Conservation (phyloP, 345 rosid species). For the Pseudoturritis turrita region DNA sequence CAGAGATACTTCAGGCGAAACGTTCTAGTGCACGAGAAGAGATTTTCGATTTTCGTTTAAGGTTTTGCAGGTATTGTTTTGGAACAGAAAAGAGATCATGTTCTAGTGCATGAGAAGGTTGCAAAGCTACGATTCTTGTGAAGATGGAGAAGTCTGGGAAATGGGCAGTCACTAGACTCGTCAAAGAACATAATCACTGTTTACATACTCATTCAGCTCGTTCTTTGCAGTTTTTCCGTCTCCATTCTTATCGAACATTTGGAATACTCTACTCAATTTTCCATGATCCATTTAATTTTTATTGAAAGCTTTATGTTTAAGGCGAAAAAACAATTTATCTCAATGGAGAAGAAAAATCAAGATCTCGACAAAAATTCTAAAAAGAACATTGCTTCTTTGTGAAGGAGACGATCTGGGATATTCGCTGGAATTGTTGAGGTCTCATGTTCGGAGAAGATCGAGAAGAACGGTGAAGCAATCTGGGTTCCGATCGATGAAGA, state of each 20-base stretch:
- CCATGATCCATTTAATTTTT: slow-evolving; percentile 27
- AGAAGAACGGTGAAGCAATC: no score
- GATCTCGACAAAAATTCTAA: not conserved
- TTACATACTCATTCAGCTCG: slow-evolving; percentile 33
- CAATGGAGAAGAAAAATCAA: not conserved
- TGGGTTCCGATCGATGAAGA: no score
- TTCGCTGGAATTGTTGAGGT: no score
- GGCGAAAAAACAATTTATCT: not conserved
- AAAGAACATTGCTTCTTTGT: no score
- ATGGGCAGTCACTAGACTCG: slow-evolving; percentile 80
- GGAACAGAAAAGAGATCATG: slow-evolving; percentile 49
- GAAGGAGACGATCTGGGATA: no score
- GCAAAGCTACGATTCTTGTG: slow-evolving; percentile 72
- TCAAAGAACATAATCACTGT: slow-evolving; percentile 73
- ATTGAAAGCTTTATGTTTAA: not conserved
- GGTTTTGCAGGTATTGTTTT: no score
- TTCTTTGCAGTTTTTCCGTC: slow-evolving; percentile 30
- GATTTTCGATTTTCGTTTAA: no score
- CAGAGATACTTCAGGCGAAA: slow-evolving; percentile 59
- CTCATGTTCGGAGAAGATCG: no score
- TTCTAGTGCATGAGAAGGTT: slow-evolving; percentile 71
- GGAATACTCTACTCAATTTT: slow-evolving; percentile 24
- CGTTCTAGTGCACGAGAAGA: no score
- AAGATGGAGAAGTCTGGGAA: slow-evolving; percentile 78
- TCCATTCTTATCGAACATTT: slow-evolving; percentile 32